These are phyloP conservation scores for Aspergillus diversus DNA, from an alignment of 495 filamentous ascomycete species.

Conservation along the genomic window DNA sequence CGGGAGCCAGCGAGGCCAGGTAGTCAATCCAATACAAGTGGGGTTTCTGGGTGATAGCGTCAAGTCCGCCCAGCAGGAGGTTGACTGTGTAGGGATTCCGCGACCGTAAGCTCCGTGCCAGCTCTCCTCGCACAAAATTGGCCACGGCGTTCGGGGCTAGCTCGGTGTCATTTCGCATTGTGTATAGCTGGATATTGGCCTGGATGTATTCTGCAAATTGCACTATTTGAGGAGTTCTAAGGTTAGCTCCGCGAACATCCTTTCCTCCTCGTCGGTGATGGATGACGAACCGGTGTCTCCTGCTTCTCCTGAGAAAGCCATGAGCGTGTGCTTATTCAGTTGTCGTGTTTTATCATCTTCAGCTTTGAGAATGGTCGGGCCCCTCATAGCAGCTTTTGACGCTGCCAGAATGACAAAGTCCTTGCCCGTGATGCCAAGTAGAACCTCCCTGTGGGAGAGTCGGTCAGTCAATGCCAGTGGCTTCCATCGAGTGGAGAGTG, in stretches of 20 bases:
- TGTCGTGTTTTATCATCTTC: constrained; percentile 93
- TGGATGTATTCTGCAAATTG: constrained; percentile 99
- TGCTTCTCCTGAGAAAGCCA: constrained; percentile 96
- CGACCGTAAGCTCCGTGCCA: constrained; percentile 86
- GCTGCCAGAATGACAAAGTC: constrained; percentile 98
- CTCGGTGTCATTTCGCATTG: constrained; percentile 94
- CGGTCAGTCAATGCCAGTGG: constrained; percentile 25
- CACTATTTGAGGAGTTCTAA: constrained; percentile 55
- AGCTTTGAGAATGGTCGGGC: constrained; percentile 93
- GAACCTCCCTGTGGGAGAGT: constrained; percentile 76
- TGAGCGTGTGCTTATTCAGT: constrained; percentile 89
- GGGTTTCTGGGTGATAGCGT: constrained; percentile 83
- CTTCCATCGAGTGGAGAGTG: not conserved
- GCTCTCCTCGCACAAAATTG: constrained; percentile 88
- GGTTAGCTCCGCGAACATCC: constrained; percentile 26
- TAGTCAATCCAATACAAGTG: constrained; percentile 97
- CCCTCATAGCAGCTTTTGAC: constrained; percentile 96
- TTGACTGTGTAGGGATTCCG: constrained; percentile 95
- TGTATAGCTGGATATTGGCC: constrained; percentile 97
- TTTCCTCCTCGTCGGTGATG: not conserved
- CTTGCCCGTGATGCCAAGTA: constrained; percentile 97
- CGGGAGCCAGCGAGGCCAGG: constrained; percentile 79
- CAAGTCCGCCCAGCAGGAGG: constrained; percentile 88
- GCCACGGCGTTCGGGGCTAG: constrained; percentile 86
- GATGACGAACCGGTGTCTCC: constrained; percentile 81